Evolutionary conservation across 2,329 filamentous ascomycete species (phyloP).

Genomic region (Exophiala calicioides): DNA sequence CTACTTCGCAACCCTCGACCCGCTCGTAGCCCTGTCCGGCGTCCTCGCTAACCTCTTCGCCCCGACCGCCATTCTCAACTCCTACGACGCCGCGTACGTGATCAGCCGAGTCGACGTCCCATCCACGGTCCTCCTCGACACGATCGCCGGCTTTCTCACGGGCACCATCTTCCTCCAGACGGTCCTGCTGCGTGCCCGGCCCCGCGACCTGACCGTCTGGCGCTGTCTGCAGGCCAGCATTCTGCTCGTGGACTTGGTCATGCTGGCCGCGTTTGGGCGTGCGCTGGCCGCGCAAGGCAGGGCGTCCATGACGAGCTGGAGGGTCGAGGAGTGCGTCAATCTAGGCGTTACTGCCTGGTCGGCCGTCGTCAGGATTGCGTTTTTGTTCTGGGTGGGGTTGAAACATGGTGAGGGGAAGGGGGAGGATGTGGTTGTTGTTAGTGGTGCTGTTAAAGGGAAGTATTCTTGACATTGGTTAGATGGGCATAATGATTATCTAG

Average conservation of each 20-base stretch:
- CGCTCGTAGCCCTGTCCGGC: slow-evolving; percentile 13
- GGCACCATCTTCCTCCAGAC: slow-evolving; percentile 12
- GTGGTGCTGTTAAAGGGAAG: too few species aligned
- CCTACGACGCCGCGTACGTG: slow-evolving; percentile 3
- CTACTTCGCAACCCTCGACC: slow-evolving; percentile 17
- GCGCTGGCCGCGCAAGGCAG: slow-evolving; percentile 2
- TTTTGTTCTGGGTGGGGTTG: slow-evolving; percentile 4
- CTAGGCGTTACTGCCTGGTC: background rate
- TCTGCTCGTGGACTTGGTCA: slow-evolving; percentile 9
- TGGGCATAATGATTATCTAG: too few species aligned
- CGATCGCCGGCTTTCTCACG: slow-evolving; percentile 6
- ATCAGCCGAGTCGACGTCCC: background rate
- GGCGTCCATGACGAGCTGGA: background rate
- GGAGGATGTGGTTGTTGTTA: too few species aligned
- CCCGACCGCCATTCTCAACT: slow-evolving; percentile 3
- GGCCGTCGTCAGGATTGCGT: slow-evolving; percentile 7
- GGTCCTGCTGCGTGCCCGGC: slow-evolving; percentile 10
- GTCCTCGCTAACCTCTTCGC: slow-evolving; percentile 9
- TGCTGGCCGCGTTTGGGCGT: slow-evolving; percentile 1
- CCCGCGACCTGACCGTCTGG: slow-evolving; percentile 11
- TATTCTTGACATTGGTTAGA: too few species aligned
- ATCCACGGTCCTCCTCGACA: slow-evolving; percentile 9
- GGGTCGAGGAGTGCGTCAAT: slow-evolving; percentile 7
- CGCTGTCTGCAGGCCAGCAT: slow-evolving; percentile 11
- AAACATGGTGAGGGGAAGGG: background rate